Base-by-base conservation (phyloP, 257 asterid genomes). In the Salvia rosmarinus region DNA sequence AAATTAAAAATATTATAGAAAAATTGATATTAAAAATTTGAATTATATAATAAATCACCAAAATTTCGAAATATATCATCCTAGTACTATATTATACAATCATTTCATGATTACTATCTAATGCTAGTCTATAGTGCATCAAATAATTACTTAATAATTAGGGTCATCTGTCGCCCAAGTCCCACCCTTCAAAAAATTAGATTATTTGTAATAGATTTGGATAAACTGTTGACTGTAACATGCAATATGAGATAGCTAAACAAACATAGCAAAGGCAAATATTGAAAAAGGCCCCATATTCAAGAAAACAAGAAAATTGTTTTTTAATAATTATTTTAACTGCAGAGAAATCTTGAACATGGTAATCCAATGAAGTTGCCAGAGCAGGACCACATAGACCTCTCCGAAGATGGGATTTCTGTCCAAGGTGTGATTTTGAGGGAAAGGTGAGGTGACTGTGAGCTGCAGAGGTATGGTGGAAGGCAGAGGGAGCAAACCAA, bases 401-500 rank as follows among this genome's bases (percentile, higher is more conserved):
- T 71, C 77, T 92, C 63, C 81, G 80, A 23, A 80, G 72, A 39
- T 82, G 90, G 90, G 90, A 64, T 84, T 77, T 87, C 13, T 90
- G 75, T 77, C 77, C 79, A 35, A 85, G 82, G 66, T 63, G 4
- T 80, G 88, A 84, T 80, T 84, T 52, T 71, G 95, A 69, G 77
- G 84, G 64, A 80, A 76, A 64, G 89, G 82, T 2, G 87, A 82
- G 51, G 82, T 13, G 4, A 81, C 49, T 13, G 82, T 39, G n/a
- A 85, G 81, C 34, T 81, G 89, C 50, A 88, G 80, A 62, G 96
- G 94, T 14, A 83, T 37, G 56, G 73, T 58, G 13, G 87, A 85
- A 57, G 96, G 96, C 75, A 92, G 80, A 76, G 98, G 98, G 49
- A 92, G 96, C 39, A 88, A 83, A 78, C 95, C 80, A 46, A 96